Evolutionary conservation across 352 stramenopile genomes (phyloP), one percentile per base, ranked within the genome.

Genomic region (Phytopythium helicoides): DNA sequence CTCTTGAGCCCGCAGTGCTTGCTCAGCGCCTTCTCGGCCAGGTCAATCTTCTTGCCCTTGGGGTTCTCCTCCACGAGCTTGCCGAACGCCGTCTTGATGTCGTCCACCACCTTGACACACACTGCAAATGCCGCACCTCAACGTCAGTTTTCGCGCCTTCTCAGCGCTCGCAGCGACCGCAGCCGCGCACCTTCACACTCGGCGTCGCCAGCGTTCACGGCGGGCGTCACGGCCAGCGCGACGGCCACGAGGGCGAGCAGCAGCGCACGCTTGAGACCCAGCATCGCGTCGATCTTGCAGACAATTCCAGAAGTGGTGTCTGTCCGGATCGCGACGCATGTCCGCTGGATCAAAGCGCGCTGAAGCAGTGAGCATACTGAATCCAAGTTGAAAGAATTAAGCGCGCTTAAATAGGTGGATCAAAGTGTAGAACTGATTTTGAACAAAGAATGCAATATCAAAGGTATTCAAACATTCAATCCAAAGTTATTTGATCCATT

Each of bases 101-200:
- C 74, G 46, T 97, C 66, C 21, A 98, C 72, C 28, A 97, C 87
- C 70, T 93, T 96, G 38, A 97, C 68, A 56, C 92, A 98, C 28
- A 98, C 92, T 97, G 49, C 25, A 10, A 46, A 35, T 10, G 18
- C 52, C 19, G 54, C 38, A 40, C 14, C 22, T 25, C 12, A 53
- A 9, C 6, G 26, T 34, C 41, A 68, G n/a, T n/a, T n/a, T n/a
- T n/a, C n/a, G n/a, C n/a, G n/a, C n/a, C n/a, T n/a, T n/a, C n/a
- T n/a, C 26, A 16, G 19, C 38, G 23, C 25, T 19, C 7, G 12
- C 12, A 38, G 38, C 37, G 35, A 39, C 31, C 41, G 35, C 37
- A 42, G 23, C 22, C 40, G 64, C 68, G 18, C 25, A 97, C 91
- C 89, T 96, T 97, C 90, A 61, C 92, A 98, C 25, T 97, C 86